These are phyloP conservation scores for Cutaneotrichosporon cutaneum DNA, from an alignment of 1,284 basidiomycete species.

Conservation along the genomic window DNA sequence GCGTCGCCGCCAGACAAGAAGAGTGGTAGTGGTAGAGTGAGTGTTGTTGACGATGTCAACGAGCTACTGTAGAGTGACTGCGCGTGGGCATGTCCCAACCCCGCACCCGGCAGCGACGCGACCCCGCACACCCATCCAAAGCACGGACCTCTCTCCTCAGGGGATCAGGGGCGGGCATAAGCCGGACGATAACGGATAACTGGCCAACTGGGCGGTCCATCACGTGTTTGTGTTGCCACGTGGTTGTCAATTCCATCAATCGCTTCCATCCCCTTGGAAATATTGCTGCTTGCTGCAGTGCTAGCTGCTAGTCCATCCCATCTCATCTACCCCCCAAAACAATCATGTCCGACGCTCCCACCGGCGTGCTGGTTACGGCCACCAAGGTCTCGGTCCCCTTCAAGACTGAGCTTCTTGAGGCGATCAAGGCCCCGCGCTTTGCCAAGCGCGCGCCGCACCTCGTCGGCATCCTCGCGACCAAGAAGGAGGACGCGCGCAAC, in stretches of 20 bases:
- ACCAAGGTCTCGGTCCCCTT: conserved; percentile 52
- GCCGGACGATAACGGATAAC: not conserved
- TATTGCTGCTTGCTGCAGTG: too few relatives aligned
- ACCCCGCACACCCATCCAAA: not conserved
- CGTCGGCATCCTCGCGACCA: conserved; percentile 88
- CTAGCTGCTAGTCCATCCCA: conserved; percentile 1
- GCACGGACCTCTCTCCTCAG: too few relatives aligned
- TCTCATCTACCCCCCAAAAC: conserved; percentile 6
- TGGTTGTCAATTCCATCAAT: conserved; percentile 4
- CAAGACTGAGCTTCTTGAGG: conserved; percentile 49
- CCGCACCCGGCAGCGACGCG: not conserved
- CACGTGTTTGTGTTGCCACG: conserved; percentile 5
- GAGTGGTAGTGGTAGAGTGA: too few relatives aligned
- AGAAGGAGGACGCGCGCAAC: conserved; percentile 77
- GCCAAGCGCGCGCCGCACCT: conserved; percentile 63
- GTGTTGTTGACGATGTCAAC: too few relatives aligned
- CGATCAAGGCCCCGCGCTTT: conserved; percentile 39
- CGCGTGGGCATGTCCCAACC: not conserved
- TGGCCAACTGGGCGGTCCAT: not conserved
- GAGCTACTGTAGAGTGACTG: too few relatives aligned
- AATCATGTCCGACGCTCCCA: conserved; percentile 21
- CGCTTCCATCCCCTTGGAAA: not conserved
- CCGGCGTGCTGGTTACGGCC: conserved; percentile 51
- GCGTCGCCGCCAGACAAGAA: too few relatives aligned
- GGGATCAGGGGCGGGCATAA: not conserved